phyloP scores from a whole-genome alignment of 2,329 filamentous ascomycete species.

The Alternaria burnsii region DNA sequence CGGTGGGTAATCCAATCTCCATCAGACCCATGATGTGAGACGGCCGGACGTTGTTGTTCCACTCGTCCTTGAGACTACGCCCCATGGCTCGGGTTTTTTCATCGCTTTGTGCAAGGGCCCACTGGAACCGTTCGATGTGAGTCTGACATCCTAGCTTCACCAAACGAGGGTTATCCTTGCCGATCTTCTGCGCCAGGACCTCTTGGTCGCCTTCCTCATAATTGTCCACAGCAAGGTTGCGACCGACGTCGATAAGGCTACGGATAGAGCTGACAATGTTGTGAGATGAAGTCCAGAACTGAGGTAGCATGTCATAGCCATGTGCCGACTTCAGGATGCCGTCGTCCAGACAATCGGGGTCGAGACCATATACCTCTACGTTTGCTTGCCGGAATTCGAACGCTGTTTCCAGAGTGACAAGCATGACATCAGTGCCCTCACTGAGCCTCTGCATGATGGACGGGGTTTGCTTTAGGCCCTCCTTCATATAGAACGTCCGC shows the following conservation, averaged over 20 bases:
- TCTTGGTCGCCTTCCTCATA: slow-evolving; percentile 50
- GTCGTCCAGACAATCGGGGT: slow-evolving; percentile 66
- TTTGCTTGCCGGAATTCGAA: slow-evolving; percentile 77
- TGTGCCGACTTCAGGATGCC: slow-evolving; percentile 55
- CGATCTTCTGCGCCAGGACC: slow-evolving; percentile 56
- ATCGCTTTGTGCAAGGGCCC: slow-evolving; percentile 63
- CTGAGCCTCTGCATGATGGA: slow-evolving; percentile 56
- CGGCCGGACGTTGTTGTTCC: slow-evolving; percentile 51
- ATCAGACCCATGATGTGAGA: slow-evolving; percentile 54
- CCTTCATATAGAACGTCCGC: slow-evolving; percentile 78
- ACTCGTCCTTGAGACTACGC: slow-evolving; percentile 56
- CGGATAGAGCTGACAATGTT: slow-evolving; percentile 53
- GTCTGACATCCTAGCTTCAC: slow-evolving; percentile 67
- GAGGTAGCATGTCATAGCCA: slow-evolving; percentile 74
- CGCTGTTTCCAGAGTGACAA: slow-evolving; percentile 68
- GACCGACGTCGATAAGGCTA: slow-evolving; percentile 53
- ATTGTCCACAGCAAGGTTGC: slow-evolving; percentile 51
- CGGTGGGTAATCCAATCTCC: slow-evolving; percentile 62
- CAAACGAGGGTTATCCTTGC: slow-evolving; percentile 56
- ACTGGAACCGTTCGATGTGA: slow-evolving; percentile 67
- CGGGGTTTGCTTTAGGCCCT: slow-evolving; percentile 66
- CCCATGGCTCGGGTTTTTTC: slow-evolving; percentile 60
- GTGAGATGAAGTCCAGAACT: slow-evolving; percentile 83
- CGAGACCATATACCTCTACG: slow-evolving; percentile 75
- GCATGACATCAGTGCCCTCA: slow-evolving; percentile 80